Percentiles rank a stretch among this genome's conserved stretches.
Evolutionary conservation across 106 monocot genomes (phyloP).

Genomic region (Hemerocallis citrina): DNA sequence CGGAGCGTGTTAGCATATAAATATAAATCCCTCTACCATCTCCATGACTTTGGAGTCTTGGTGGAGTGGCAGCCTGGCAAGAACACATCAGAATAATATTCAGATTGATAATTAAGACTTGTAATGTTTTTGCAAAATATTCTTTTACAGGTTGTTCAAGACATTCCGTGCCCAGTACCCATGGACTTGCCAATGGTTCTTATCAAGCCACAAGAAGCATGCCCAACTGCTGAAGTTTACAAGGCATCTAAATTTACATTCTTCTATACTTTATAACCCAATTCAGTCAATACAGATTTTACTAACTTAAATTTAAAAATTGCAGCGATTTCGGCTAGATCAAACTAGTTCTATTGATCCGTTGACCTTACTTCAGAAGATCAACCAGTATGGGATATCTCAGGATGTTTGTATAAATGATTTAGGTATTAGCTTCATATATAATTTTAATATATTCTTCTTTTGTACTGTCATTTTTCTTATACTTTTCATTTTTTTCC

Average conservation of each 20-base stretch:
- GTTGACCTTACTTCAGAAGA: constrained; percentile 47
- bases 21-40: no score
- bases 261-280: background rate
- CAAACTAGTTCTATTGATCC: constrained; percentile 74
- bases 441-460: background rate
- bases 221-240: constrained; percentile 96
- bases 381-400: constrained; percentile 69
- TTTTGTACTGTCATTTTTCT: no score
- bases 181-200: constrained; percentile 83
- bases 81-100: background rate
- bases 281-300: background rate
- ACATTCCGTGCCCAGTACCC: constrained; percentile 55
- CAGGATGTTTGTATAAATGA: constrained; percentile 96
- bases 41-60: no score
- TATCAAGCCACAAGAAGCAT: constrained; percentile 90
- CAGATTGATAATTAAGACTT: background rate
- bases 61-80: no score
- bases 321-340: constrained; percentile 70
- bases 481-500: background rate
- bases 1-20: no score
- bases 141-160: constrained; percentile 65
- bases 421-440: constrained; percentile 43
- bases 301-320: background rate
- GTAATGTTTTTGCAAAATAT: background rate
- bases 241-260: constrained; percentile 39